A percentile compares a stretch with the other conserved stretches of the same genome.
Evolutionary conservation across 495 filamentous ascomycete genomes (phyloP).

Genomic region (Astrocystis sublimbata): DNA sequence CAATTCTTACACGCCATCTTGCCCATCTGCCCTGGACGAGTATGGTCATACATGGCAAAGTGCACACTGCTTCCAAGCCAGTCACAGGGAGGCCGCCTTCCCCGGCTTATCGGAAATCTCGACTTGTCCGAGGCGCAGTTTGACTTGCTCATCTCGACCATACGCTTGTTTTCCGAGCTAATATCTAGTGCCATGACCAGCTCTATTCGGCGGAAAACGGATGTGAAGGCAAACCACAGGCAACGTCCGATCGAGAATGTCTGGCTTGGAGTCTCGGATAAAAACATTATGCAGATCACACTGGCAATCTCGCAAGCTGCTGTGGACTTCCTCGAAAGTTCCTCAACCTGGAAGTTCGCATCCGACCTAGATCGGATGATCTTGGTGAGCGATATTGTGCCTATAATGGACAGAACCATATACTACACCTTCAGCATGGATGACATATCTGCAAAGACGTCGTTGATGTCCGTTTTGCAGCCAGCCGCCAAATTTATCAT

Average conservation of each 20-base stretch:
- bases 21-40: constrained; percentile 69
- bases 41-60: constrained; percentile 86
- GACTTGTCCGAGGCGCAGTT: constrained; percentile 77
- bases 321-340: constrained; percentile 80
- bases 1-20: constrained; percentile 75
- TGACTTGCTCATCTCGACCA: constrained; percentile 70
- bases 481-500: constrained; percentile 72
- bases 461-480: constrained; percentile 59
- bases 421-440: constrained; percentile 73
- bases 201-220: constrained; percentile 68
- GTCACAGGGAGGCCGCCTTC: constrained; percentile 70
- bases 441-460: constrained; percentile 58
- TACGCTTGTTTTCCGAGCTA: constrained; percentile 71
- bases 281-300: constrained; percentile 70
- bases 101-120: constrained; percentile 68
- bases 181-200: constrained; percentile 74
- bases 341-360: constrained; percentile 77
- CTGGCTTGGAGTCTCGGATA: constrained; percentile 73
- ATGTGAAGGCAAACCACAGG: constrained; percentile 52
- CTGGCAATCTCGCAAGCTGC: constrained; percentile 69
- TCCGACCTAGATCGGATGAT: constrained; percentile 62
- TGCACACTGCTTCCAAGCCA: constrained; percentile 74
- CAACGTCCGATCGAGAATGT: constrained; percentile 55
- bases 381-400: constrained; percentile 56
- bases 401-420: constrained; percentile 69